Percentiles rank a stretch among this genome's conserved stretches.
Conservation (phyloP, 139 green algal species). For the Pleodorina starrii region DNA sequence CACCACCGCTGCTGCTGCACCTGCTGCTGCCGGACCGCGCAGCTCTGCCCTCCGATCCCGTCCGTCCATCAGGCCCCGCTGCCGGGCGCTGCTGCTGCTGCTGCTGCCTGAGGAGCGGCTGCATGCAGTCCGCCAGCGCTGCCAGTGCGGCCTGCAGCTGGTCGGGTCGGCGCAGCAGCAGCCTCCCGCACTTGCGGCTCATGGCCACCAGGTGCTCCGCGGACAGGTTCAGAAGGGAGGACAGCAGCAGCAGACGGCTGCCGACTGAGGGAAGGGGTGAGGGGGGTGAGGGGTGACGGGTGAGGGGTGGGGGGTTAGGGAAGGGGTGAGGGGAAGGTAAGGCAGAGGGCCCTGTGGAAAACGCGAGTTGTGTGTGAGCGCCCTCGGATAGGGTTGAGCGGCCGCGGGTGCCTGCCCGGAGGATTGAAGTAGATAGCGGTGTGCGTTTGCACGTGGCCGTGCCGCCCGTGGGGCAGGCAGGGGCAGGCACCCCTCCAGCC, state of each 20-base stretch:
- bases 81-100: background rate
- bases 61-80: no score
- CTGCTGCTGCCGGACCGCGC: background rate
- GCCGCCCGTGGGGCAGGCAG: no score
- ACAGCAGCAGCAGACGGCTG: slow-evolving; percentile 40
- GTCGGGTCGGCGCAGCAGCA: slow-evolving; percentile 46
- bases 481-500: no score
- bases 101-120: background rate
- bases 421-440: no score
- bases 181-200: slow-evolving; percentile 21
- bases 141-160: slow-evolving; percentile 18
- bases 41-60: background rate
- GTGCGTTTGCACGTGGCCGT: no score
- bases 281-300: background rate
- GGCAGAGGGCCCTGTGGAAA: no score
- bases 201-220: slow-evolving; percentile 33
- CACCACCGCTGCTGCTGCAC: background rate
- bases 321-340: background rate
- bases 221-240: slow-evolving; percentile 21
- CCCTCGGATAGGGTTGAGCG: no score
- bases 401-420: no score
- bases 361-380: no score
- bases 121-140: slow-evolving; percentile 20
- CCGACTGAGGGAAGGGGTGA: slow-evolving; percentile 19
- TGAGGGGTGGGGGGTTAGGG: background rate